phyloP scores from a whole-genome alignment of 129 eudicot genomes.

The Kitagawia praeruptora region DNA sequence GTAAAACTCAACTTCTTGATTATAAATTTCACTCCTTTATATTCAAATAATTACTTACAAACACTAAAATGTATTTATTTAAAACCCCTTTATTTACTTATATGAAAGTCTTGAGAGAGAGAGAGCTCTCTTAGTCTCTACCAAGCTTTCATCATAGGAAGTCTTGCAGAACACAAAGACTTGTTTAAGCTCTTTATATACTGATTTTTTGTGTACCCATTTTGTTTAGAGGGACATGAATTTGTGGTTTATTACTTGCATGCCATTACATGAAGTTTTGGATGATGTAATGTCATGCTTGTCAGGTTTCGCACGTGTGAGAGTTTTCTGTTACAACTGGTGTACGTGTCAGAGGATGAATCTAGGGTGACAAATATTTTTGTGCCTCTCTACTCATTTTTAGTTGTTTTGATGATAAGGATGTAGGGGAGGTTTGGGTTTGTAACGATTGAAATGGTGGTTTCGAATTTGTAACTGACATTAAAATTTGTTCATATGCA shows the following conservation, averaged over 20 bases:
- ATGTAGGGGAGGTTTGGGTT: neutral
- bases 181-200: neutral
- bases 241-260: neutral
- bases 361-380: neutral
- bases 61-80: neutral
- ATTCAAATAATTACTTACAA: neutral
- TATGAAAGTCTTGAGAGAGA: slow-evolving; percentile 17
- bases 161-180: neutral
- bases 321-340: neutral
- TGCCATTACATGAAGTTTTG: neutral
- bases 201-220: neutral
- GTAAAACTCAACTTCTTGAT: neutral
- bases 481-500: neutral
- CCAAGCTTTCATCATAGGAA: slow-evolving; percentile 24
- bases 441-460: too few species aligned
- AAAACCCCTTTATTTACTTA: neutral
- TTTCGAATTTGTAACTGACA: too few species aligned
- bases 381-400: neutral
- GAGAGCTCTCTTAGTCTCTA: slow-evolving; percentile 17
- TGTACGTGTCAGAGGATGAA: neutral
- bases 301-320: neutral
- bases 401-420: neutral
- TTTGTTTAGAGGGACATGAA: neutral
- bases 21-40: neutral
- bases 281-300: neutral